These are phyloP conservation scores for Chlorella sorokiniana DNA, from an alignment of 139 green algal species.

Conservation along the genomic window DNA sequence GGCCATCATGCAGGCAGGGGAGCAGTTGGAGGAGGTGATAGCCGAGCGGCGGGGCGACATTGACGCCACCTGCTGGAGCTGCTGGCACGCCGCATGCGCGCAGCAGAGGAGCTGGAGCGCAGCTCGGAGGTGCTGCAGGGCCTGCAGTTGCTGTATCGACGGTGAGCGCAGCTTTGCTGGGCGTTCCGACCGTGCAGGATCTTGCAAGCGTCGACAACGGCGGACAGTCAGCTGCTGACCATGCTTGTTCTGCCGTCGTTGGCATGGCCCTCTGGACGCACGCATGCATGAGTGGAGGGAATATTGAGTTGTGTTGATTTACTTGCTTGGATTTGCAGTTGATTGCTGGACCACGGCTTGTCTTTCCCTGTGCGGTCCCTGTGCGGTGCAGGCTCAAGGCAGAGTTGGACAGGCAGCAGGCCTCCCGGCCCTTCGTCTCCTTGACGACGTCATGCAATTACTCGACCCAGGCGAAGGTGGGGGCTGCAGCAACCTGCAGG, in stretches of 20 bases:
- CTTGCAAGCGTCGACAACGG: too few species aligned
- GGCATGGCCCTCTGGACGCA: background rate
- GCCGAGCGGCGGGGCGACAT: slow-evolving; percentile 7
- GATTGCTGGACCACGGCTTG: background rate
- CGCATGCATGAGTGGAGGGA: background rate
- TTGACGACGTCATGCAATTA: slow-evolving; percentile 31
- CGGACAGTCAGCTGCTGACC: background rate
- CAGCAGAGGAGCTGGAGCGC: slow-evolving; percentile 15
- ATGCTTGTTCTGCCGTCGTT: background rate
- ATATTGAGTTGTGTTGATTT: background rate
- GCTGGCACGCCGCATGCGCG: slow-evolving; percentile 17
- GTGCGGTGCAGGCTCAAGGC: slow-evolving; percentile 28
- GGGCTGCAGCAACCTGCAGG: background rate
- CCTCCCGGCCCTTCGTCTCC: slow-evolving; percentile 20
- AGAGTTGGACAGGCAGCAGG: slow-evolving; percentile 24
- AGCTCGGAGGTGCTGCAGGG: slow-evolving; percentile 6
- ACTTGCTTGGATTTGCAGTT: background rate
- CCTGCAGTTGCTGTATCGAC: slow-evolving; percentile 24
- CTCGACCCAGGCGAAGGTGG: slow-evolving; percentile 15
- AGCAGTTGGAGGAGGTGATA: slow-evolving; percentile 25
- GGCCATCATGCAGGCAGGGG: slow-evolving; percentile 30
- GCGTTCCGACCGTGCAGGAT: background rate
- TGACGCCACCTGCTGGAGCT: slow-evolving; percentile 24
- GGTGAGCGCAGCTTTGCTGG: background rate
- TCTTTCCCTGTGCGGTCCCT: too few species aligned